A percentile compares a stretch with the other conserved stretches of the same genome.
Conservation (phyloP, 1,284 basidiomycete species). For the Cerioporus squamosus region DNA sequence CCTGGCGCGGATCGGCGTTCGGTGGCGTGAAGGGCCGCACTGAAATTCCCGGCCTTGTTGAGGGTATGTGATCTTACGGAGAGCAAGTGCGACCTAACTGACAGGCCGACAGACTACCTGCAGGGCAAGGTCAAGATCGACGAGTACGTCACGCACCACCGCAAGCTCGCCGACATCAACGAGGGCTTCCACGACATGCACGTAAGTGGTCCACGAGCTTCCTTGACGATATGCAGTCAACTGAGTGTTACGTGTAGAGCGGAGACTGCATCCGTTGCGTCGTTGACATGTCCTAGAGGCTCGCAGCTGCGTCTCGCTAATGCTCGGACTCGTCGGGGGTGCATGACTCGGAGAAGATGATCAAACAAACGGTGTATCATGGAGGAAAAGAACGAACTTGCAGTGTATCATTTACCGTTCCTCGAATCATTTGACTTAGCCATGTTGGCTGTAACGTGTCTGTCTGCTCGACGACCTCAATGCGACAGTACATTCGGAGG, state of each 20-base stretch:
- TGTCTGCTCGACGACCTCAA: too few relatives aligned
- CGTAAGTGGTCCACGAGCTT: conserved; percentile 53
- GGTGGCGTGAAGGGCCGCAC: conserved; percentile 98
- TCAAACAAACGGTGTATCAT: conserved; percentile 18
- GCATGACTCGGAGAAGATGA: neutral
- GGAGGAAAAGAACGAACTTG: conserved; percentile 12
- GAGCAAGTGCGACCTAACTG: neutral
- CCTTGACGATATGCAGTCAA: neutral
- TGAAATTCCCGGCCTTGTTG: conserved; percentile 89
- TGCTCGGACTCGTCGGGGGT: too few relatives aligned
- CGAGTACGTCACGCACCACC: conserved; percentile 87
- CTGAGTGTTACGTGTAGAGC: conserved; percentile 46
- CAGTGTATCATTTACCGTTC: conserved; percentile 13
- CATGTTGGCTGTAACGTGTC: too few relatives aligned
- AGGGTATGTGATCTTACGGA: conserved; percentile 51
- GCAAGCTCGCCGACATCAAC: conserved; percentile 82
- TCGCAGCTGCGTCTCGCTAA: too few relatives aligned
- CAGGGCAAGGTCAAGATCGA: conserved; percentile 80
- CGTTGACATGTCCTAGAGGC: conserved; percentile 63
- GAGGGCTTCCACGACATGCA: conserved; percentile 96
- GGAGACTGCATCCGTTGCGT: conserved; percentile 95
- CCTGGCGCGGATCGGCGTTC: conserved; percentile 96
- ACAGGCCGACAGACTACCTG: conserved; percentile 63
- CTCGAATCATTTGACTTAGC: neutral
- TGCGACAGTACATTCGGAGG: too few relatives aligned